Conservation (phyloP, 331 rosid species). For the Erythrophleum ivorense region DNA sequence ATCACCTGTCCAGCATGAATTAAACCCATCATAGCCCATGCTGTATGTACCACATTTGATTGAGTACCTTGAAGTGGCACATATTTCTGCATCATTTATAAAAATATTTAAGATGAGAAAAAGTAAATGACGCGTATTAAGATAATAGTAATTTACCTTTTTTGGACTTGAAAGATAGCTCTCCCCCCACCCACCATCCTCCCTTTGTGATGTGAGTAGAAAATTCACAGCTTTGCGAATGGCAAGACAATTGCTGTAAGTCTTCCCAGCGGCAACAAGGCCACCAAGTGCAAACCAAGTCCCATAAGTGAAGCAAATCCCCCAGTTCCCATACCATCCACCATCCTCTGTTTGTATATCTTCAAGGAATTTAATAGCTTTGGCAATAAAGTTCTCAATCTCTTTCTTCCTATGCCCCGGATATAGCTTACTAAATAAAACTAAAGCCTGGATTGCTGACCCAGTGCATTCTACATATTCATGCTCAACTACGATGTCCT, state of each 20-base stretch:
- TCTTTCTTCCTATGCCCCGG: constrained; percentile 75
- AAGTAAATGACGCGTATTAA: too few relatives aligned
- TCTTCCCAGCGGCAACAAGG: constrained; percentile 72
- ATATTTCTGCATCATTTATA: constrained; percentile 50
- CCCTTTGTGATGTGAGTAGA: constrained; percentile 62
- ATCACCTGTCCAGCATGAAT: constrained; percentile 75
- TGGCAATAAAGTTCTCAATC: constrained; percentile 30
- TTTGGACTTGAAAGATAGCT: constrained; percentile 80
- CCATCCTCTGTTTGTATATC: constrained; percentile 69
- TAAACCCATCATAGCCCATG: constrained; percentile 82
- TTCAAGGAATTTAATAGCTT: constrained; percentile 68
- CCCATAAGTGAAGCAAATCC: constrained; percentile 85
- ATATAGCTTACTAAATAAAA: constrained; percentile 62
- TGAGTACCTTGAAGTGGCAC: constrained; percentile 67
- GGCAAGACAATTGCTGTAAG: constrained; percentile 61
- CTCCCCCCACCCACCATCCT: constrained; percentile 91
- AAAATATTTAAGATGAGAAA: too few relatives aligned
- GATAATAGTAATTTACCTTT: constrained; percentile 56
- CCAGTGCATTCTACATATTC: constrained; percentile 84
- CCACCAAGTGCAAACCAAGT: constrained; percentile 82
- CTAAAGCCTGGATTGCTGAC: constrained; percentile 65
- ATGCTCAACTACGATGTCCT: constrained; percentile 64
- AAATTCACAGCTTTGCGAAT: constrained; percentile 70
- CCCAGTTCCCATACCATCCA: constrained; percentile 98
- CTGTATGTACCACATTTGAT: constrained; percentile 82